Percentiles rank a stretch among this genome's conserved stretches.
phyloP scores from a whole-genome alignment of 495 filamentous ascomycete species.

The Thermothielavioides terrestris region DNA sequence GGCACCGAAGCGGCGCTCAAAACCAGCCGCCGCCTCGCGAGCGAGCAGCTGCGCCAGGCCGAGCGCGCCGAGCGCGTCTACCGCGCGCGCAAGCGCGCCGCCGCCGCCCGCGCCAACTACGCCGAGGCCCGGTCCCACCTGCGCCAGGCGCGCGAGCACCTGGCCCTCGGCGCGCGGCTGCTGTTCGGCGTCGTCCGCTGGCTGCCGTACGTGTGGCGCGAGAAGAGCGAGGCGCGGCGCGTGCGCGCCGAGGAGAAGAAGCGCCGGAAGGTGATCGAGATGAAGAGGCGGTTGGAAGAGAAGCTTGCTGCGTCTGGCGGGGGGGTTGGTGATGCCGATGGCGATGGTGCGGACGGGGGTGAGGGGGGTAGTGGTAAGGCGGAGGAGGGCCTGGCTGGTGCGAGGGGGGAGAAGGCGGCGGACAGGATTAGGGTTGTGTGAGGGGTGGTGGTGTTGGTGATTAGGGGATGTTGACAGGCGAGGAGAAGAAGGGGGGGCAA shows the following conservation, averaged over 20 bases:
- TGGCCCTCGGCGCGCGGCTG: constrained; percentile 14
- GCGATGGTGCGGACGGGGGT: not conserved
- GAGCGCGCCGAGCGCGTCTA: constrained; percentile 24
- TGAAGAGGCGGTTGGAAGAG: constrained; percentile 10
- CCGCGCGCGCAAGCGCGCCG: constrained; percentile 20
- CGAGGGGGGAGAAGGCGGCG: not conserved
- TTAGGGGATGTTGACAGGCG: not conserved
- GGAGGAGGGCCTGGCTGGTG: not conserved
- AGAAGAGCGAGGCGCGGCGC: constrained; percentile 11
- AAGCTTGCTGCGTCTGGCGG: not conserved
- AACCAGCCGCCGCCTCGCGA: constrained; percentile 17
- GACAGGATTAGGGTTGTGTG: not conserved
- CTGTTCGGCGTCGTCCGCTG: constrained; percentile 8
- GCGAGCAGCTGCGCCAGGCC: constrained; percentile 17
- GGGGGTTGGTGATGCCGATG: not conserved
- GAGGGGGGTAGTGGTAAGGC: not conserved
- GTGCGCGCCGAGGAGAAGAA: constrained; percentile 5
- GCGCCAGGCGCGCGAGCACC: constrained; percentile 15
- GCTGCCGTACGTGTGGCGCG: constrained; percentile 14
- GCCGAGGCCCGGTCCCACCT: constrained; percentile 23
- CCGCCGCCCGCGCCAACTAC: constrained; percentile 18
- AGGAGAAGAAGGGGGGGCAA: not conserved
- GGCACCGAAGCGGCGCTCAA: constrained; percentile 25
- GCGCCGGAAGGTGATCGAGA: constrained; percentile 14
- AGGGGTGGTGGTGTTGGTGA: not conserved